Conservation (phyloP, 305 asterid genomes). For the Fraxinus sp. region DNA sequence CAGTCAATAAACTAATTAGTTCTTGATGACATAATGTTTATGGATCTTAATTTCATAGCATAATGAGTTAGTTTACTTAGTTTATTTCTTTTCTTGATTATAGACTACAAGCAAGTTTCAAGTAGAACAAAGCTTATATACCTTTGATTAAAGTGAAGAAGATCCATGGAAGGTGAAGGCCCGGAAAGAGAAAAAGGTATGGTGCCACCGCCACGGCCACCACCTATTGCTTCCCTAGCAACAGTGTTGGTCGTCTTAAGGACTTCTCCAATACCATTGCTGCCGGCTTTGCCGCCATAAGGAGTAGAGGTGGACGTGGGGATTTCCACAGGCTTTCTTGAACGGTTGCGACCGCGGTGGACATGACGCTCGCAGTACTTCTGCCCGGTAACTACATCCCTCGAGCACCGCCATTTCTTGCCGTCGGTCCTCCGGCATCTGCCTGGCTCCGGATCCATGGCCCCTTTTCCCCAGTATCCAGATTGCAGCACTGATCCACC, state of each 20-base stretch:
- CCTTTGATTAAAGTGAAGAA: slow-evolving; percentile 63
- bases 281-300: slow-evolving; percentile 21
- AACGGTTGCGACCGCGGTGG: slow-evolving; percentile 99
- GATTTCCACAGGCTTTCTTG: slow-evolving; percentile 99
- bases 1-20: background rate
- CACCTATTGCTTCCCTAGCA: slow-evolving; percentile 22
- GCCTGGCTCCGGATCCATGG: slow-evolving; percentile 99
- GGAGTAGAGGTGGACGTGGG: slow-evolving; percentile 49
- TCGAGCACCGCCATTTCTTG: slow-evolving; percentile 95
- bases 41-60: background rate
- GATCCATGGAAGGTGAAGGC: slow-evolving; percentile 61
- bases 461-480: slow-evolving; percentile 74
- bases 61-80: background rate
- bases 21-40: background rate
- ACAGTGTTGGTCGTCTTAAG: slow-evolving; percentile 24
- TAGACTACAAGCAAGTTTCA: background rate
- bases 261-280: slow-evolving; percentile 26
- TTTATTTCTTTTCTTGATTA: background rate
- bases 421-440: slow-evolving; percentile 94
- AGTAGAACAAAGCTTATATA: slow-evolving; percentile 20
- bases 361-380: slow-evolving; percentile 91
- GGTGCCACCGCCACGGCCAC: slow-evolving; percentile 30
- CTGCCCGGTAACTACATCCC: slow-evolving; percentile 79
- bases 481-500: slow-evolving; percentile 62
- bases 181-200: slow-evolving; percentile 48